Conservation (phyloP, 2,329 filamentous ascomycete species). For the Aspergillus ustus region DNA sequence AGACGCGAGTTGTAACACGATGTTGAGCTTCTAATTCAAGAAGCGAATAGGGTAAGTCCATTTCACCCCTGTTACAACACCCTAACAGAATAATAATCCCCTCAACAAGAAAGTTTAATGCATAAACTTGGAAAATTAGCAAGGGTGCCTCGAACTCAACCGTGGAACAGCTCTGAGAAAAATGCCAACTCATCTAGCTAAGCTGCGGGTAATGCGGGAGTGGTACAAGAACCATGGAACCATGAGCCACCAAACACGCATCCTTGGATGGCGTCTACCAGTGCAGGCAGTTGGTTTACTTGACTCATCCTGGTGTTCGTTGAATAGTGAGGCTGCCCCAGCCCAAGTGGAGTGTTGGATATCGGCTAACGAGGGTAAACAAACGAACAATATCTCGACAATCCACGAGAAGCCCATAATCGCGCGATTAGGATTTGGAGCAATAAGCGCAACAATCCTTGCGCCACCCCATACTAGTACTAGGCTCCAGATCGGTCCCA, state of each 20-base stretch:
- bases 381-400: background rate
- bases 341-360: background rate
- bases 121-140: background rate
- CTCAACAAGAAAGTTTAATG: too few relatives aligned
- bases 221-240: constrained; percentile 24
- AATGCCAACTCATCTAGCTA: constrained; percentile 17
- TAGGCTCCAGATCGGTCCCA: constrained; percentile 2
- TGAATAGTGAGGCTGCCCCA: background rate
- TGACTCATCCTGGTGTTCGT: background rate
- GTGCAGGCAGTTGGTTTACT: background rate
- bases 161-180: background rate
- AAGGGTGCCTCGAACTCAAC: background rate
- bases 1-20: background rate
- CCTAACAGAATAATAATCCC: too few relatives aligned
- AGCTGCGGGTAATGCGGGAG: constrained; percentile 23
- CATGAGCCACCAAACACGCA: constrained; percentile 14
- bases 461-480: background rate
- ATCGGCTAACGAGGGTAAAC: background rate
- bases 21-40: background rate
- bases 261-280: constrained; percentile 14
- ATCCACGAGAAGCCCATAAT: background rate
- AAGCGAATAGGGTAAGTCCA: constrained; percentile 6
- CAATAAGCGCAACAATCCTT: background rate
- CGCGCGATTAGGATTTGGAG: background rate
- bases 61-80: background rate